A percentile compares a stretch with the other conserved stretches of the same genome.
These are phyloP conservation scores for Antitrichia curtipendula DNA, from an alignment of 225 moss, liverwort and hornwort species.

Conservation along the genomic window DNA sequence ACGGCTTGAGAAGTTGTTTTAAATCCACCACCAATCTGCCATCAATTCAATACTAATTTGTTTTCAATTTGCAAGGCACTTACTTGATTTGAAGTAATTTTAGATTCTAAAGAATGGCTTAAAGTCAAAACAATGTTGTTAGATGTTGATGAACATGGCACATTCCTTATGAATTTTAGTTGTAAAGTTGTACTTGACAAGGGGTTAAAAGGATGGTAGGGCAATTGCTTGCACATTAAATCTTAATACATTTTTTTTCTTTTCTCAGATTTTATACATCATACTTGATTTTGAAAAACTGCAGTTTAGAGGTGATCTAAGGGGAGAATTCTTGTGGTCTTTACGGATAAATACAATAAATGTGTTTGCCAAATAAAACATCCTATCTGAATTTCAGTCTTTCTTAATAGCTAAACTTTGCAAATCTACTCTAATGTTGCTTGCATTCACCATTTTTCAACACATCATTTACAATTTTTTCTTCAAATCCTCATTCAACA, in stretches of 20 bases:
- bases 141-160: background rate
- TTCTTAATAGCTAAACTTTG: background rate
- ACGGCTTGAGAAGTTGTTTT: fast-evolving
- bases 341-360: fast-evolving
- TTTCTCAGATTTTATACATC: background rate
- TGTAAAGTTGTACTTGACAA: fast-evolving
- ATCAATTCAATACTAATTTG: background rate
- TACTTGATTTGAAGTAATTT: background rate
- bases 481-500: background rate
- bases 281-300: background rate
- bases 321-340: too few relatives aligned
- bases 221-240: background rate
- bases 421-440: background rate
- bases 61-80: background rate
- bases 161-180: background rate
- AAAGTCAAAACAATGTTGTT: background rate
- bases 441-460: background rate
- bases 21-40: background rate
- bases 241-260: too few relatives aligned
- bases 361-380: background rate
- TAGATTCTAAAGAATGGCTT: fast-evolving
- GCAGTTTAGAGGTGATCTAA: background rate
- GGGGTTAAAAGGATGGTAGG: background rate
- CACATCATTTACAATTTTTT: background rate
- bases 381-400: background rate